Percentiles rank a stretch among this genome's conserved stretches.
Conservation (phyloP, 805 yeast species). For the Zygosaccharomyces rouxii region DNA sequence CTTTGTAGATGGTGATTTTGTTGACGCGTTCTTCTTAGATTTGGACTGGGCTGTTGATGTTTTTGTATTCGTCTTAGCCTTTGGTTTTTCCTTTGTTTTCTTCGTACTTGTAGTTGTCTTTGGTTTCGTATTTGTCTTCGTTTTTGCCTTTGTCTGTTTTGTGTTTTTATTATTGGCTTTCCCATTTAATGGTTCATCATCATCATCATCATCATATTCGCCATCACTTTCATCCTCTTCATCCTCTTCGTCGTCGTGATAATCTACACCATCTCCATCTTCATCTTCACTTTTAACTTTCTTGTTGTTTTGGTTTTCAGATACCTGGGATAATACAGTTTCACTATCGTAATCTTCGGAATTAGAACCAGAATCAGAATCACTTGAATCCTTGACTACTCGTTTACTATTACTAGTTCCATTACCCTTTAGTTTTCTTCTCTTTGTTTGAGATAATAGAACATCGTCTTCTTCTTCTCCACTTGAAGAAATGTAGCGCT, state of each 20-base stretch:
- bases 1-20: constrained; percentile 13
- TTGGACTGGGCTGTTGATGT: background rate
- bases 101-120: constrained; percentile 25
- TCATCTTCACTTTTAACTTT: constrained; percentile 8
- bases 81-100: constrained; percentile 2
- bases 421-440: constrained; percentile 8
- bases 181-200: constrained; percentile 8
- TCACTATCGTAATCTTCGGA: constrained; percentile 26
- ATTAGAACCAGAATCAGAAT: background rate
- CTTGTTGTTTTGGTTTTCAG: constrained; percentile 13
- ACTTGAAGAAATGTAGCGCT: constrained; percentile 9
- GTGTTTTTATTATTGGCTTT: constrained; percentile 4
- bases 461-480: constrained; percentile 17
- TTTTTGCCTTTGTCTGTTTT: constrained; percentile 2
- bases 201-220: constrained; percentile 11
- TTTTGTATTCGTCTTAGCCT: constrained; percentile 7
- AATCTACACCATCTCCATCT: constrained; percentile 1
- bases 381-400: background rate
- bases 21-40: constrained; percentile 8
- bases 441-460: constrained; percentile 16
- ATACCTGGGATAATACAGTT: constrained; percentile 18
- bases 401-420: background rate
- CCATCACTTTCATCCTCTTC: constrained; percentile 11
- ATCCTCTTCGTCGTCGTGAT: background rate
- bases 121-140: constrained; percentile 10